A percentile compares a stretch with the other conserved stretches of the same genome.
Conservation (phyloP, 352 stramenopile genomes). For the Phytophthora podocarpi region DNA sequence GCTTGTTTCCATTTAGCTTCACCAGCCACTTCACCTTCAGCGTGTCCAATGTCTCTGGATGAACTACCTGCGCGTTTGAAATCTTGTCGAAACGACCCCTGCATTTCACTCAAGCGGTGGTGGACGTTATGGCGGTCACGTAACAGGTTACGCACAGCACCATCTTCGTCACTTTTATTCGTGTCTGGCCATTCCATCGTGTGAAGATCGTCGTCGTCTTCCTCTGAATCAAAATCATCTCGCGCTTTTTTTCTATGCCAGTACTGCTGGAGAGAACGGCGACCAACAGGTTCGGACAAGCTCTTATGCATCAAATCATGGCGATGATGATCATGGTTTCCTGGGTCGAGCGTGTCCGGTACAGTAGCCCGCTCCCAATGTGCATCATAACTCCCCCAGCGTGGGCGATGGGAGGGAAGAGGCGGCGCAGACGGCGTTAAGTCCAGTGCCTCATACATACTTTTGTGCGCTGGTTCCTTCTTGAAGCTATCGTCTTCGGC, state of each 20-base stretch:
- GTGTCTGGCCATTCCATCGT: background rate
- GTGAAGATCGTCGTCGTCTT: background rate
- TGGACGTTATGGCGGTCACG: slow-evolving; percentile 1
- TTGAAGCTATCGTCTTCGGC: slow-evolving; percentile 25
- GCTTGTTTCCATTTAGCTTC: background rate
- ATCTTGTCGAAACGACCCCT: background rate
- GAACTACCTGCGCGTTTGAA: background rate
- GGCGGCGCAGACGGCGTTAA: slow-evolving; percentile 53
- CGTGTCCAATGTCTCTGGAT: background rate
- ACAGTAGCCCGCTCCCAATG: slow-evolving; percentile 8
- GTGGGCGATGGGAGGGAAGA: slow-evolving; percentile 17
- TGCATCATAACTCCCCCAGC: slow-evolving; percentile 15
- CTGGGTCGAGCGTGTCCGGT: background rate
- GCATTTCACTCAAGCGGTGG: slow-evolving; percentile 11
- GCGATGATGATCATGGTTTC: background rate
- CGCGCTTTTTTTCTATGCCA: background rate
- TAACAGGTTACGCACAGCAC: background rate
- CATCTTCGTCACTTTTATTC: background rate
- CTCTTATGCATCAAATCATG: slow-evolving; percentile 27
- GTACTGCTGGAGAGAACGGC: slow-evolving; percentile 1
- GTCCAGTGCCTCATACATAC: slow-evolving; percentile 51
- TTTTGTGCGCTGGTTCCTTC: slow-evolving; percentile 48
- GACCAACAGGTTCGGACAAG: slow-evolving; percentile 21
- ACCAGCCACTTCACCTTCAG: slow-evolving; percentile 5
- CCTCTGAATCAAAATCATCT: slow-evolving; percentile 15